Conservation (phyloP, 345 rosid genomes). For the Psidium guajava region DNA sequence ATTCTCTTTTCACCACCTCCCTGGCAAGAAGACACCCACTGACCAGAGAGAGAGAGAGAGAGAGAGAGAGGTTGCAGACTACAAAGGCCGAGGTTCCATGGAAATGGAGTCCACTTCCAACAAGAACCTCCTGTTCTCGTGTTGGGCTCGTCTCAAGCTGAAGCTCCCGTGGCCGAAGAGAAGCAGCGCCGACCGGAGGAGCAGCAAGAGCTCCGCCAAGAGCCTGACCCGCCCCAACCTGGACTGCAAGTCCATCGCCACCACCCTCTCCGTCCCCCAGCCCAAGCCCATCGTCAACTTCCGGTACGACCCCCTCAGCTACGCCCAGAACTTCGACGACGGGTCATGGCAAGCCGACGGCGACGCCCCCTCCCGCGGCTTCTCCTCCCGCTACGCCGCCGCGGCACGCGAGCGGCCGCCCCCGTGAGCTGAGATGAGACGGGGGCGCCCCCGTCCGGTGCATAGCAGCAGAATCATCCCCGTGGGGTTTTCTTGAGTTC, state of each 20-base stretch:
- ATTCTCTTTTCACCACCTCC: background rate
- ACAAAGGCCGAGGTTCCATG: background rate
- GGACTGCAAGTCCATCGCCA: slow-evolving; percentile 5
- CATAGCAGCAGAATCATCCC: background rate
- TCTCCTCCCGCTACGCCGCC: background rate
- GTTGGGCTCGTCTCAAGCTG: background rate
- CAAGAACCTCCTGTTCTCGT: background rate
- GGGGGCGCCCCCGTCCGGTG: background rate
- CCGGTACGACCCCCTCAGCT: slow-evolving; percentile 8
- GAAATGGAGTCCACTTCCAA: background rate
- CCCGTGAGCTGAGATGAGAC: background rate
- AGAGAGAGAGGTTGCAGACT: background rate
- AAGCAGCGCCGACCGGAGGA: background rate
- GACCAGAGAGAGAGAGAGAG: background rate
- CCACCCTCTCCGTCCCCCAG: slow-evolving; percentile 1
- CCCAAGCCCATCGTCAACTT: slow-evolving; percentile 5
- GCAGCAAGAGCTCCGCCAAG: background rate
- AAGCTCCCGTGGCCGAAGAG: background rate
- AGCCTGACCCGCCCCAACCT: background rate
- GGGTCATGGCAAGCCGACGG: background rate
- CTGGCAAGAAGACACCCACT: background rate
- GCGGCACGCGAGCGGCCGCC: background rate
- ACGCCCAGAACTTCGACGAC: slow-evolving; percentile 13
- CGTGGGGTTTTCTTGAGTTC: background rate
- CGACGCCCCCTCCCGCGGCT: background rate